A percentile compares a stretch with the other conserved stretches of the same genome.
Conservation (phyloP, 345 rosid genomes). For the Noccaea bulbosa region DNA sequence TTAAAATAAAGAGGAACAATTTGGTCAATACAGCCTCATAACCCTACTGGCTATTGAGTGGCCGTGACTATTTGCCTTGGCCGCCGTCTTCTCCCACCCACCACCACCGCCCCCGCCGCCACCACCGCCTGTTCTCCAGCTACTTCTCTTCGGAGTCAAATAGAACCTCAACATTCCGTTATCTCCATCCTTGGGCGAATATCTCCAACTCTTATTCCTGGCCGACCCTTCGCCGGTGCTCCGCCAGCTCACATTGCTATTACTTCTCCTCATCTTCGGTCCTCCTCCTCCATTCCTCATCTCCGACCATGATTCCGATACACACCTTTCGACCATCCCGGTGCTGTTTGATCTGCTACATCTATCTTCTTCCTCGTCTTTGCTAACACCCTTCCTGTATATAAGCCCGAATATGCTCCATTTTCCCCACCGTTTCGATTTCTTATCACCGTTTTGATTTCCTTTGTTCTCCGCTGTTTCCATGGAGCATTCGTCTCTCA, state of each 20-base stretch:
- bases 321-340: conserved; percentile 77
- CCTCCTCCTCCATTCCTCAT: conserved; percentile 58
- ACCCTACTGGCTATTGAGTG: conserved; percentile 90
- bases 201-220: conserved; percentile 75
- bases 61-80: conserved; percentile 70
- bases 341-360: conserved; percentile 68
- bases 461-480: conserved; percentile 45
- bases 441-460: conserved; percentile 59
- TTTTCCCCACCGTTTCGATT: conserved; percentile 81
- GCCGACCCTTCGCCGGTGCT: conserved; percentile 60
- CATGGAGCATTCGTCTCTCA: conserved; percentile 67
- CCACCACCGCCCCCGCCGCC: conserved; percentile 27
- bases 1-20: conserved; percentile 27
- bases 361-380: conserved; percentile 58
- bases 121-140: conserved; percentile 55
- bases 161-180: conserved; percentile 86
- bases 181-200: conserved; percentile 69
- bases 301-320: conserved; percentile 90
- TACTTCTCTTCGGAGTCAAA: conserved; percentile 57
- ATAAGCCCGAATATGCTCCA: conserved; percentile 88
- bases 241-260: conserved; percentile 93
- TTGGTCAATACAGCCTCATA: conserved; percentile 76
- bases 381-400: conserved; percentile 63
- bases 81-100: conserved; percentile 58
- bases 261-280: conserved; percentile 82